These are phyloP conservation scores for Coprinopsis cinerea DNA, from an alignment of 768 basidiomycete species.

Conservation along the genomic window DNA sequence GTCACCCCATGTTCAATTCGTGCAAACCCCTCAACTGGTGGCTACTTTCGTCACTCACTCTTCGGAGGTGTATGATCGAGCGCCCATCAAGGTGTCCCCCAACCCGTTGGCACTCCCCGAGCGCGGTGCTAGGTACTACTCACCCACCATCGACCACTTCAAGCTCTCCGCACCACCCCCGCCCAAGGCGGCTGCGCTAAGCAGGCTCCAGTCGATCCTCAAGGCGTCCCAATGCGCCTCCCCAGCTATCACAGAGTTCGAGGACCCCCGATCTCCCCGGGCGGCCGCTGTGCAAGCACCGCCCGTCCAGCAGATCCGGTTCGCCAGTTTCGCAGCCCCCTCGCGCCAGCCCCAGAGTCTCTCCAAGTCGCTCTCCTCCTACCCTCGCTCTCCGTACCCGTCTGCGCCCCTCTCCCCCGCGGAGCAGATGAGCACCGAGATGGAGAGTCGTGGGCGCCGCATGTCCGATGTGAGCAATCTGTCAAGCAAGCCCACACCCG, in stretches of 20 bases:
- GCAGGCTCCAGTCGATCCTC: conserved; percentile 7
- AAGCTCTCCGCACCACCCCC: conserved; percentile 29
- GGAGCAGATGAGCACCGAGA: conserved; percentile 3
- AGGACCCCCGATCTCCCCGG: conserved; percentile 37
- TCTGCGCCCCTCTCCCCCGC: conserved; percentile 25
- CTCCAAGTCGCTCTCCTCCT: conserved; percentile 24
- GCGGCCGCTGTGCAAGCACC: conserved; percentile 14
- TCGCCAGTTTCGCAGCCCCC: conserved; percentile 18
- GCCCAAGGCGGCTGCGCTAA: conserved; percentile 13
- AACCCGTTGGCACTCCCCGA: conserved; percentile 49
- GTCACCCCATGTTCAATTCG: conserved; percentile 61
- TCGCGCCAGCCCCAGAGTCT: conserved; percentile 19
- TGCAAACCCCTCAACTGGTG: conserved; percentile 51
- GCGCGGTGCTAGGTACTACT: conserved; percentile 45
- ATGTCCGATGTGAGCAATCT: conserved; percentile 1
- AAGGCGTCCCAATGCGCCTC: conserved; percentile 11
- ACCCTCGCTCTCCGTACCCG: conserved; percentile 40
- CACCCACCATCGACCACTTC: conserved; percentile 29
- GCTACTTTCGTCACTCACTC: conserved; percentile 56
- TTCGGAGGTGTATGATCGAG: conserved; percentile 55
- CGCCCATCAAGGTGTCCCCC: conserved; percentile 53
- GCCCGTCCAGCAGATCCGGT: conserved; percentile 18
- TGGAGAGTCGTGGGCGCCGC: background rate
- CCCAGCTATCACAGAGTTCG: conserved; percentile 25
- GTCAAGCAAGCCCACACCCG: background rate